These are phyloP conservation scores for Pseudoturritis turrita DNA, from an alignment of 345 rosid genomes.

Conservation along the genomic window DNA sequence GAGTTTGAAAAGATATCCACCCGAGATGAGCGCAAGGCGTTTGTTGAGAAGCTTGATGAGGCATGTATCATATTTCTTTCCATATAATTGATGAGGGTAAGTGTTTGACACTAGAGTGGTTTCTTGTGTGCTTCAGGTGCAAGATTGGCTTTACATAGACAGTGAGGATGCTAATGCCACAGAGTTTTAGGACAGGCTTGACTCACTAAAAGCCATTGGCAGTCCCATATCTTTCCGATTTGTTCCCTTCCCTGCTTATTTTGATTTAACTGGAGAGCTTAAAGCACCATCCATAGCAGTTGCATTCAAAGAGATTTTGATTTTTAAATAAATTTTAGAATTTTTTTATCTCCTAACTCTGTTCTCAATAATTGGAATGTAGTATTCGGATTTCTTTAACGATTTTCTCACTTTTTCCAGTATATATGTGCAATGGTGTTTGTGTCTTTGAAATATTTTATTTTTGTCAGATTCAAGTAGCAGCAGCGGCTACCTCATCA, in stretches of 20 bases:
- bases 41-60: slow-evolving; percentile 86
- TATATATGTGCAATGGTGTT: no score
- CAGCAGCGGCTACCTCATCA: no score
- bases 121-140: slow-evolving; percentile 53
- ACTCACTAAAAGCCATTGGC: slow-evolving; percentile 63
- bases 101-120: neutral
- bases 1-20: slow-evolving; percentile 70
- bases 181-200: slow-evolving; percentile 65
- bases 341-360: no score
- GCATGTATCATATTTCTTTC: slow-evolving; percentile 28
- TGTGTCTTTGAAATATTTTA: no score
- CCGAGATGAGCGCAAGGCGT: slow-evolving; percentile 68
- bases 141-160: slow-evolving; percentile 95
- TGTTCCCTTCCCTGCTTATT: slow-evolving; percentile 12
- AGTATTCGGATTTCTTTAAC: no score
- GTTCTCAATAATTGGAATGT: no score
- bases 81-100: neutral
- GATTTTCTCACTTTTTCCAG: no score
- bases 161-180: slow-evolving; percentile 87
- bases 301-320: no score
- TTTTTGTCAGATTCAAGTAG: no score
- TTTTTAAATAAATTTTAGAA: no score
- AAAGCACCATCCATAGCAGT: slow-evolving; percentile 71
- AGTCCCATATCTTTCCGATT: slow-evolving; percentile 82
- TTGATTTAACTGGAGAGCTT: slow-evolving; percentile 41